Conservation (phyloP, 1,284 basidiomycete genomes). For the Apiotrichum gracile region DNA sequence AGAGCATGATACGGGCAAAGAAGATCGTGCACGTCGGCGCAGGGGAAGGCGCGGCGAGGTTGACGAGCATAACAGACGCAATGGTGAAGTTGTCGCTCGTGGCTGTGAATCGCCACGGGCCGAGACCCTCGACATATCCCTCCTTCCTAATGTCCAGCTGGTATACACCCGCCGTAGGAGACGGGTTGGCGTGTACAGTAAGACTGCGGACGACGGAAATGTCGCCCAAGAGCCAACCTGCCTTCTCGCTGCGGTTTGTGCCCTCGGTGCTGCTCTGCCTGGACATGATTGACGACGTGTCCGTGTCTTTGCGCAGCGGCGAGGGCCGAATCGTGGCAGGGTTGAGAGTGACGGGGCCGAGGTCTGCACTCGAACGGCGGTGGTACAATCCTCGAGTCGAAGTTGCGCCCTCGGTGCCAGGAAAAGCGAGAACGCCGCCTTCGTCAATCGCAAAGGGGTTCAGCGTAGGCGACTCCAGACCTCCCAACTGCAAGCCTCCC, state of each 20-base stretch:
- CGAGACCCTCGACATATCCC: conserved; percentile 40
- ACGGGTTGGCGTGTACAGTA: conserved; percentile 41
- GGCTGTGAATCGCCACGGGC: conserved; percentile 38
- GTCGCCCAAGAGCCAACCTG: conserved; percentile 41
- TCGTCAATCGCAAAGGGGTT: conserved; percentile 1
- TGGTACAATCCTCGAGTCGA: conserved; percentile 11
- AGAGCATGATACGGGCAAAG: conserved; percentile 37
- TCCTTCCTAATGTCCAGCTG: conserved; percentile 38
- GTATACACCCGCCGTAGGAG: conserved; percentile 24
- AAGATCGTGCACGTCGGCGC: conserved; percentile 39
- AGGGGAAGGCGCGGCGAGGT: conserved; percentile 31
- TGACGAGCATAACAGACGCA: conserved; percentile 33
- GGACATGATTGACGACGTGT: conserved; percentile 5
- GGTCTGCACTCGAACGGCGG: conserved; percentile 11
- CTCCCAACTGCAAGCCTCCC: neutral
- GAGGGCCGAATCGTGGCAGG: neutral
- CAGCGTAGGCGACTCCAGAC: neutral
- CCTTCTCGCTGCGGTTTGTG: conserved; percentile 18
- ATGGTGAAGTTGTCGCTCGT: conserved; percentile 42
- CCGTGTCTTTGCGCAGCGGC: conserved; percentile 11
- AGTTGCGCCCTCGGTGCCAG: neutral
- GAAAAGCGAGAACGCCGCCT: conserved; percentile 7
- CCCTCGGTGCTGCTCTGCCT: conserved; percentile 7
- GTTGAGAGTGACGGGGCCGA: neutral
- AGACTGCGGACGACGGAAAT: conserved; percentile 28